Conservation (phyloP, 2,329 filamentous ascomycete species). For the Aspergillus pseudonomiae region DNA sequence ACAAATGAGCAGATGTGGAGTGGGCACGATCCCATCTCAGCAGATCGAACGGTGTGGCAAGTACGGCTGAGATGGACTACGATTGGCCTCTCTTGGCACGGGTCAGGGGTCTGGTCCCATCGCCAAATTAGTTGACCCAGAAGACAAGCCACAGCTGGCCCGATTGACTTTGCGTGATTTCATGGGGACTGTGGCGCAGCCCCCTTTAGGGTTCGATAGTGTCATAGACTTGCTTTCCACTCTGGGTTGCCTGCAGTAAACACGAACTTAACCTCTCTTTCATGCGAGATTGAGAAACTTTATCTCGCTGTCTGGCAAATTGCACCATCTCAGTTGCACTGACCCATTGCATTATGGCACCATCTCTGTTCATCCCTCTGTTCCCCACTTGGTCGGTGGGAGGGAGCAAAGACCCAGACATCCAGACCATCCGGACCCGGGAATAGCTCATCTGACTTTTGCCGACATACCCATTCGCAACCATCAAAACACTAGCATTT, state of each 20-base stretch:
- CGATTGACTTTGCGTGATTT: too few species aligned
- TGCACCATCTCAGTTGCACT: neutral
- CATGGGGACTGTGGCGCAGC: neutral
- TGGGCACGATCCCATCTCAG: conserved; percentile 1
- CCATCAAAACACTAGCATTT: neutral
- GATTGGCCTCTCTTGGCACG: neutral
- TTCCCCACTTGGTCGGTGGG: neutral
- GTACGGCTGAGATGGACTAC: neutral
- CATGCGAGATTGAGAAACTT: neutral
- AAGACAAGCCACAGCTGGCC: too few species aligned
- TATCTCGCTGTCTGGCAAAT: neutral
- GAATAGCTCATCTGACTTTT: neutral
- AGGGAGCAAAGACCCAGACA: neutral
- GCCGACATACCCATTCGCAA: neutral
- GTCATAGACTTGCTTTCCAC: neutral
- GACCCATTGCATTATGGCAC: neutral
- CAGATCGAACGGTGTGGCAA: conserved; percentile 2
- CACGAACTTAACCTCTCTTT: neutral
- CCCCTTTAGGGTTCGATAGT: neutral
- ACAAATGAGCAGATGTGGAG: neutral
- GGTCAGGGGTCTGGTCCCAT: neutral
- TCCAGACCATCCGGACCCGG: neutral
- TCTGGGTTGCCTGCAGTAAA: neutral
- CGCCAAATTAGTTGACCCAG: too few species aligned
- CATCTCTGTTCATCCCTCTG: neutral